Percentiles rank a stretch among this genome's conserved stretches.
phyloP scores from a whole-genome alignment of 345 rosid genomes.

The Eucalyptus fibrosa region DNA sequence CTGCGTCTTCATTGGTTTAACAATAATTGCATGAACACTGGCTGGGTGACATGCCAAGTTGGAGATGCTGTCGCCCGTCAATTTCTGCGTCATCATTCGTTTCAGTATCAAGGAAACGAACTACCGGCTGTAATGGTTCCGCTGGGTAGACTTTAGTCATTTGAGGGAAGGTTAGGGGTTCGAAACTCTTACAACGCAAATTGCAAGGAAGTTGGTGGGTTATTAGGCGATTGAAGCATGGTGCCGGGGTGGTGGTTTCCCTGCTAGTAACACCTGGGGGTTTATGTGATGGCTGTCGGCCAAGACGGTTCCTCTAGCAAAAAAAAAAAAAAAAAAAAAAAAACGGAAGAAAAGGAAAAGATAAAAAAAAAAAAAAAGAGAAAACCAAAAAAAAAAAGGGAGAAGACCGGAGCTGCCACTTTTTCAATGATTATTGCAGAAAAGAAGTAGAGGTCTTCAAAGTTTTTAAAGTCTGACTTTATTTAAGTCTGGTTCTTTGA shows the following conservation, averaged over 20 bases:
- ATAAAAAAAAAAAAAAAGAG: neutral
- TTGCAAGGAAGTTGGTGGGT: fast-evolving
- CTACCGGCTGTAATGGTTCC: fast-evolving
- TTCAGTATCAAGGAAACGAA: fast-evolving
- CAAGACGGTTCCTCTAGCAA: fast-evolving
- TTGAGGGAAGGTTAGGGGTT: too few relatives aligned
- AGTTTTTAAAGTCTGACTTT: neutral
- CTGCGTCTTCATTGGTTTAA: neutral
- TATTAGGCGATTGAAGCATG: too few relatives aligned
- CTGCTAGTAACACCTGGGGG: fast-evolving
- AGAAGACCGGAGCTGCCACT: neutral
- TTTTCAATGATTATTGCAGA: neutral
- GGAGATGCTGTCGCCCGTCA: neutral
- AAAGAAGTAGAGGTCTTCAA: neutral
- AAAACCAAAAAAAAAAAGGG: too few relatives aligned
- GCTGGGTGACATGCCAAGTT: neutral
- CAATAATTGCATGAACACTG: neutral
- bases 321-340: too few relatives aligned
- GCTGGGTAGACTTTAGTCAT: too few relatives aligned
- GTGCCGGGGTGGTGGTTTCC: too few relatives aligned
- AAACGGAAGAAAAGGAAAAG: neutral
- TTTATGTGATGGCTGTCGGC: fast-evolving
- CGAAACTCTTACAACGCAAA: too few relatives aligned
- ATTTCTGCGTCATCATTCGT: neutral
- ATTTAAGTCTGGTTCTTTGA: neutral